A percentile compares a stretch with the other conserved stretches of the same genome.
These are phyloP conservation scores for Aspergillus japonicus DNA, from an alignment of 2,329 filamentous ascomycete species.

Conservation along the genomic window DNA sequence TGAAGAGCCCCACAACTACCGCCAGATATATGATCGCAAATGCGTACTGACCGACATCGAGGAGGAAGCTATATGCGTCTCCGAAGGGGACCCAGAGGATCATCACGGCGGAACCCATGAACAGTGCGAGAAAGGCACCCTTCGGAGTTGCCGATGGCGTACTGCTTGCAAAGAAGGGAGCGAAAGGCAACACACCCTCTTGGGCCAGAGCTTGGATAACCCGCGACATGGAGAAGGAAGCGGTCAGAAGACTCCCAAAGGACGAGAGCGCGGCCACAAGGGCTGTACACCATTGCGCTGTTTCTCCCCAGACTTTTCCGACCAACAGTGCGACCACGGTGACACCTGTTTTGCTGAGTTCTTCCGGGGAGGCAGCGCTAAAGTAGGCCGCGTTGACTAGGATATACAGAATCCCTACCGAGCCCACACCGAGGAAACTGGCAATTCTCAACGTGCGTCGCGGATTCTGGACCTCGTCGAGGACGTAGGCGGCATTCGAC, in stretches of 20 bases:
- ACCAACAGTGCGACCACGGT: constrained; percentile 43
- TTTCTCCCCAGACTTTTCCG: constrained; percentile 42
- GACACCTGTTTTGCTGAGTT: no score
- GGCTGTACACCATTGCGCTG: constrained; percentile 52
- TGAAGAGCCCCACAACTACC: constrained; percentile 32
- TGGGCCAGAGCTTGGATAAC: constrained; percentile 65
- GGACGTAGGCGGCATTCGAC: constrained; percentile 37
- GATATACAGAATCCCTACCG: constrained; percentile 63
- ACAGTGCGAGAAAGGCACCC: constrained; percentile 39
- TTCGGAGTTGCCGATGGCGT: no score
- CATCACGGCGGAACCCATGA: constrained; percentile 61
- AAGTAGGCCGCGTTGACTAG: no score
- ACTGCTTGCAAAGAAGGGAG: no score
- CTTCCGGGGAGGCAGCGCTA: no score
- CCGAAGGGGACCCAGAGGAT: constrained; percentile 59
- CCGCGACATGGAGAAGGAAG: constrained; percentile 68
- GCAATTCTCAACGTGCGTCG: constrained; percentile 64
- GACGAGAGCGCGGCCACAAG: constrained; percentile 63
- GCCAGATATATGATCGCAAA: constrained; percentile 32
- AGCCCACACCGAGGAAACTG: constrained; percentile 59
- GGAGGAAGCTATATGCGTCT: constrained; percentile 30
- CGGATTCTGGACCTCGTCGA: constrained; percentile 65
- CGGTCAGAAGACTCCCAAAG: constrained; percentile 65
- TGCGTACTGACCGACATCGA: constrained; percentile 35
- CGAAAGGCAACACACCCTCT: constrained; percentile 51